Evolutionary conservation across 208 protist species (phyloP), one percentile per base, ranked within the genome.

Genomic region (Trypanosoma platydactyli): DNA sequence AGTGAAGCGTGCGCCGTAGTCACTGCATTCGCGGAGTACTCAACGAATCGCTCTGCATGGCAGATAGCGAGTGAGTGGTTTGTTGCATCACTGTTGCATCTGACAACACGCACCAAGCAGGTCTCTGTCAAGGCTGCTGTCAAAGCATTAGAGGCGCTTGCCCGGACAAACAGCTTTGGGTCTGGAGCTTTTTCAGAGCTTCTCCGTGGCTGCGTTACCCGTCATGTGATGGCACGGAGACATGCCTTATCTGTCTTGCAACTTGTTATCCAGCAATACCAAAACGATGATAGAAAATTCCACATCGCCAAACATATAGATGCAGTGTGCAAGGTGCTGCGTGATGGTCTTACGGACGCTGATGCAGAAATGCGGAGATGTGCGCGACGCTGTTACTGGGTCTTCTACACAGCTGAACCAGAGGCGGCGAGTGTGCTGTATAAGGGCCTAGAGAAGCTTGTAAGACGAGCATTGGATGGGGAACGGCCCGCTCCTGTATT

Each of bases 341-440:
- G 72, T 9, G 25, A 22, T 0, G 80, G 73, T 13, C 44, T 90
- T 35, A 12, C 30, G 13, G 89, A 93, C 46, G 83, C 81, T 3
- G 79, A 83, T 59, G 65, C 51, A 5, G 57, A 69, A 20, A 81
- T 83, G 22, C 77, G 89, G 6, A 22, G 62, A 16, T 41, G 45
- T 27, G 73, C 81, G 3, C 69, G 80, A 13, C 41, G 40, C 5
- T 80, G 81, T 64, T 87, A 81, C 40, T 83, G 80, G 75, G 65
- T 67, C 7, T 71, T 92, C 40, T 41, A 76, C 24, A 33, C 77
- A 0, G 30, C 82, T n/a, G 79, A 90, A 42, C 76, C 71, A n/a
- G 71, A 67, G 18, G 69, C 72, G 0, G 76, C 85, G 13, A 54
- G 24, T 13, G 30, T n/a, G 22, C 64, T 94, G 0, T 64, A 73